Conservation (phyloP, 1,284 basidiomycete genomes). For the Trichosporon ovoides region DNA sequence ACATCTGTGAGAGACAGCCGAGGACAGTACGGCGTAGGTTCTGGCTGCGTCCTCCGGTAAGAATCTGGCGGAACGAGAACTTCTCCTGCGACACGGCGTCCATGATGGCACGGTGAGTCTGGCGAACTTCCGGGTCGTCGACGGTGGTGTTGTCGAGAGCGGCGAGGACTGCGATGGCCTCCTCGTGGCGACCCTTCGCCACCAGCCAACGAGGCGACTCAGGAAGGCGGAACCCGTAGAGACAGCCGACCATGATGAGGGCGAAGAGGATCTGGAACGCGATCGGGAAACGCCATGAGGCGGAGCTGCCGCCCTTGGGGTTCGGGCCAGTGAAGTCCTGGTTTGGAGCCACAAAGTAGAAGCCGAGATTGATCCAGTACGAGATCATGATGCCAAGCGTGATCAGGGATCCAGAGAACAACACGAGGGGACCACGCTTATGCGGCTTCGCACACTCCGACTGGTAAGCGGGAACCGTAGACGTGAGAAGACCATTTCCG, state of each 20-base stretch:
- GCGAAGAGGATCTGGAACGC: slow-evolving; percentile 51
- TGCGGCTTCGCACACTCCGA: slow-evolving; percentile 46
- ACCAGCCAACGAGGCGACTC: slow-evolving; percentile 55
- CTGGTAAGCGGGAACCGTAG: slow-evolving; percentile 47
- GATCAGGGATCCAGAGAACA: slow-evolving; percentile 47
- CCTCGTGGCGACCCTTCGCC: slow-evolving; percentile 48
- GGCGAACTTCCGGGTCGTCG: slow-evolving; percentile 27
- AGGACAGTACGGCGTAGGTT: slow-evolving; percentile 50
- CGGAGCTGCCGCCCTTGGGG: slow-evolving; percentile 17
- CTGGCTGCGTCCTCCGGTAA: slow-evolving; percentile 46
- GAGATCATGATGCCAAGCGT: slow-evolving; percentile 27
- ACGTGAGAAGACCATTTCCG: slow-evolving; percentile 45
- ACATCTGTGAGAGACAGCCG: slow-evolving; percentile 45
- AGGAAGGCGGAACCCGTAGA: slow-evolving; percentile 39
- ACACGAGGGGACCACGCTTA: slow-evolving; percentile 49
- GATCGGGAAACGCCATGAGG: slow-evolving; percentile 50
- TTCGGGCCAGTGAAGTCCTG: slow-evolving; percentile 4
- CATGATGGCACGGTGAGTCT: slow-evolving; percentile 33
- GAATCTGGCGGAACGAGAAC: slow-evolving; percentile 30
- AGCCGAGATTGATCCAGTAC: slow-evolving; percentile 47
- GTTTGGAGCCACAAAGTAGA: slow-evolving; percentile 33
- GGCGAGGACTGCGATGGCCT: slow-evolving; percentile 49
- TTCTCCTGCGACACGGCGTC: slow-evolving; percentile 26
- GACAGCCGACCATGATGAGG: slow-evolving; percentile 24
- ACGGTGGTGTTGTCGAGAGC: slow-evolving; percentile 34